Conservation (phyloP, 352 stramenopile genomes). For the Globisporangium irregulare region DNA sequence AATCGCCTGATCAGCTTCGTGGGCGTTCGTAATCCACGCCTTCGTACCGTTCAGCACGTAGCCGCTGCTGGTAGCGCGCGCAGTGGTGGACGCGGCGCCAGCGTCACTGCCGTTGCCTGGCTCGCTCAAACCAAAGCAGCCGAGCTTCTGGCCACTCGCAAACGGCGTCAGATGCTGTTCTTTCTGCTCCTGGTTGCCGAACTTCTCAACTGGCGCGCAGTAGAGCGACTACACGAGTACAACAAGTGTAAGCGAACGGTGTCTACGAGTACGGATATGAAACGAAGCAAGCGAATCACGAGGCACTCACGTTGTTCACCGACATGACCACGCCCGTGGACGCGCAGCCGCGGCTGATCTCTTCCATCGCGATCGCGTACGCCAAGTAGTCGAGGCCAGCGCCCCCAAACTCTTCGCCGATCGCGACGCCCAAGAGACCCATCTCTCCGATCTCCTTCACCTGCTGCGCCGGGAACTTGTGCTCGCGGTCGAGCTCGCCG, state of each 20-base stretch:
- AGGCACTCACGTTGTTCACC: slow-evolving; percentile 78
- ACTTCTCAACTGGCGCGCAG: slow-evolving; percentile 93
- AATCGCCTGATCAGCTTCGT: slow-evolving; percentile 91
- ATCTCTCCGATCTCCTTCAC: slow-evolving; percentile 90
- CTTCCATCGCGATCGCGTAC: slow-evolving; percentile 98
- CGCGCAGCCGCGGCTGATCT: slow-evolving; percentile 95
- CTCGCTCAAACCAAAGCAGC: slow-evolving; percentile 93
- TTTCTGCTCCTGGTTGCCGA: slow-evolving; percentile 91
- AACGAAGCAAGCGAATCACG: background rate
- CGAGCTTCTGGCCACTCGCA: slow-evolving; percentile 88
- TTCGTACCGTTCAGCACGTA: slow-evolving; percentile 98
- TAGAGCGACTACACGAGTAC: slow-evolving; percentile 90
- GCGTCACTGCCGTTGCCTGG: slow-evolving; percentile 95
- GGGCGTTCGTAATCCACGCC: slow-evolving; percentile 96
- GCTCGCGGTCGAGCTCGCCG: slow-evolving; percentile 86
- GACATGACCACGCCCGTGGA: slow-evolving; percentile 96
- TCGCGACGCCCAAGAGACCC: slow-evolving; percentile 95
- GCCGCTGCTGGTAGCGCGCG: slow-evolving; percentile 74
- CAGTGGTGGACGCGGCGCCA: slow-evolving; percentile 92
- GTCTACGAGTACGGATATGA: background rate
- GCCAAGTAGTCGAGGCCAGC: slow-evolving; percentile 94
- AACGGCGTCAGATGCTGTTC: slow-evolving; percentile 88
- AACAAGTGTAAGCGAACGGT: slow-evolving; percentile 4
- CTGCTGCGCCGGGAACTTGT: slow-evolving; percentile 80
- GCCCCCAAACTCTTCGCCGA: slow-evolving; percentile 86